phyloP scores from a whole-genome alignment of 83 land plant species.

The Picea abies region DNA sequence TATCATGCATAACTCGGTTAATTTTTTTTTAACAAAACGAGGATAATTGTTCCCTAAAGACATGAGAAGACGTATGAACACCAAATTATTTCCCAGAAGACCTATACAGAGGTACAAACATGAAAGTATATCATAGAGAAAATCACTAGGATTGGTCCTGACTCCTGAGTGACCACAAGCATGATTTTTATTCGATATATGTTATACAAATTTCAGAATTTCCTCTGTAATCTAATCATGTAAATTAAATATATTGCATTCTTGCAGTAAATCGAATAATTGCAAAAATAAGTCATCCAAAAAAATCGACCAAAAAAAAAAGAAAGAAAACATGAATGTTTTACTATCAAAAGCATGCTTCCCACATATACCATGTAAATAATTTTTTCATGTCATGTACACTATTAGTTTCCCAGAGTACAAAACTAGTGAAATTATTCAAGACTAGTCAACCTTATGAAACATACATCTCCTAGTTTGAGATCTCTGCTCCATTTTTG shows the following conservation, averaged over 20 bases:
- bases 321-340: background rate
- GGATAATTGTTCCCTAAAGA: background rate
- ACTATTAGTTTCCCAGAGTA: background rate
- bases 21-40: too few relatives aligned
- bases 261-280: background rate
- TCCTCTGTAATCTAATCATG: background rate
- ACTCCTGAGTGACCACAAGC: background rate
- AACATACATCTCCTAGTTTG: slow-evolving; percentile 11
- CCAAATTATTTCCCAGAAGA: background rate
- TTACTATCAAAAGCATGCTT: background rate
- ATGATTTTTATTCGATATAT: background rate
- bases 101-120: background rate
- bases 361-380: too few relatives aligned
- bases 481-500: background rate
- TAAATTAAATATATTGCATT: background rate
- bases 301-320: background rate
- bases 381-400: background rate
- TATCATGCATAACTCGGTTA: too few relatives aligned
- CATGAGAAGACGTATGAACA: background rate
- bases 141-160: too few relatives aligned
- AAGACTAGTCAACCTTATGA: background rate
- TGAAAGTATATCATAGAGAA: too few relatives aligned
- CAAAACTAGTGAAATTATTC: too few relatives aligned
- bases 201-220: background rate
- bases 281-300: background rate